A percentile compares a stretch with the other conserved stretches of the same genome.
phyloP scores from a whole-genome alignment of 2,329 filamentous ascomycete species.

The Ophioceras dolichostomum region DNA sequence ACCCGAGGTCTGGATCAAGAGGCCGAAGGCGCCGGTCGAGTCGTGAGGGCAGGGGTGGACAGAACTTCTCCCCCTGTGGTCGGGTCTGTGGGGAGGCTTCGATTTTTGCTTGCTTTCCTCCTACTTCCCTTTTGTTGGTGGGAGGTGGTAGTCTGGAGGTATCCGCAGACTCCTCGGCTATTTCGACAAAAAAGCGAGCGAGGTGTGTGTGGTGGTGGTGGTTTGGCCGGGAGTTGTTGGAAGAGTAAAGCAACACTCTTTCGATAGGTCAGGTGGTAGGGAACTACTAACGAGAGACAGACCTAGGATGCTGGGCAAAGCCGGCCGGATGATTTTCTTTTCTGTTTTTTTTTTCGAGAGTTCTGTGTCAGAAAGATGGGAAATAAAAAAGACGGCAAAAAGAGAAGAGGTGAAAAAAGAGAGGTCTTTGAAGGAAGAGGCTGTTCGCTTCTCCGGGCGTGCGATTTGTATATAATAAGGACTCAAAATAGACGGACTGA shows the following conservation, averaged over 20 bases:
- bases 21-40: no score
- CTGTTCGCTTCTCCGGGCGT: background rate
- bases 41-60: no score
- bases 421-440: background rate
- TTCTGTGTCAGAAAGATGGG: slow-evolving; percentile 2
- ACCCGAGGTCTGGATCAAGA: background rate
- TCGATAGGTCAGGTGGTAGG: slow-evolving; percentile 6
- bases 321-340: background rate
- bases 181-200: background rate
- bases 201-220: no score
- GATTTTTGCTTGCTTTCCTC: slow-evolving; percentile 1
- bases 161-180: background rate
- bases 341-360: background rate
- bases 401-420: no score
- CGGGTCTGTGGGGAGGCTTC: no score
- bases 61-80: no score
- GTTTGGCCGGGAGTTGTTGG: background rate
- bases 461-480: slow-evolving; percentile 2
- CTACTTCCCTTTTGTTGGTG: background rate
- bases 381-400: slow-evolving; percentile 1
- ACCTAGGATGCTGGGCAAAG: background rate
- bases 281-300: slow-evolving; percentile 10
- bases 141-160: no score
- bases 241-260: background rate
- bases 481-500: slow-evolving; percentile 2